Evolutionary conservation across 2,329 filamentous ascomycete genomes (phyloP).

Genomic region (Penicillium expansum): DNA sequence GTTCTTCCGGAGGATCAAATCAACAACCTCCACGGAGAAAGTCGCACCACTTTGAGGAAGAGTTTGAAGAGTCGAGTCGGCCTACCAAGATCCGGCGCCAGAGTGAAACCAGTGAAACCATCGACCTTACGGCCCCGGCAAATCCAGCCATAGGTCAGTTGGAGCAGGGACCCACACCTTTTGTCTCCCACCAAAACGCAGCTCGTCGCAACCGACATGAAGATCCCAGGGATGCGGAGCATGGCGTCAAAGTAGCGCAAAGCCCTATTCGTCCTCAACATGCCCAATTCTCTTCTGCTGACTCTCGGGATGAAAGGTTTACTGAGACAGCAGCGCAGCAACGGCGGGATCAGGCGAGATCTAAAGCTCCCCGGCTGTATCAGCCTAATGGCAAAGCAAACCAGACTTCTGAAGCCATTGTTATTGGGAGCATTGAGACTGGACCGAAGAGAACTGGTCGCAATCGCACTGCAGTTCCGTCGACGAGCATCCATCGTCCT

Average conservation of each 20-base stretch:
- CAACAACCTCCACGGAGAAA: not conserved
- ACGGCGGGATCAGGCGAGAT: constrained; percentile 17
- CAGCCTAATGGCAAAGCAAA: not conserved
- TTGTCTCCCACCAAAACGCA: not conserved
- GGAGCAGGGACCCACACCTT: not conserved
- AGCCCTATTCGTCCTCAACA: not conserved
- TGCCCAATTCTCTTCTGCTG: constrained; percentile 5
- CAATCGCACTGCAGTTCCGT: not conserved
- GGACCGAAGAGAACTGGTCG: not conserved
- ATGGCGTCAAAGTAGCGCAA: constrained; percentile 9
- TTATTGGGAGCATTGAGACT: not conserved
- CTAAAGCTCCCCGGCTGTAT: not conserved
- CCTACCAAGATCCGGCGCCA: constrained; percentile 33
- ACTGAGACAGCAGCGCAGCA: constrained; percentile 25
- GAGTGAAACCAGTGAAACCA: constrained; percentile 7
- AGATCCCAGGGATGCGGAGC: constrained; percentile 26
- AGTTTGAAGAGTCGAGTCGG: constrained; percentile 20
- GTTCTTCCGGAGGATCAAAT: constrained; percentile 23
- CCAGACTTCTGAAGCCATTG: not conserved
- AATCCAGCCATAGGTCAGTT: not conserved
- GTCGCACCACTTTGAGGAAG: constrained; percentile 10
- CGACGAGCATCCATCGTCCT: constrained; percentile 3
- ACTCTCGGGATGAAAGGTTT: constrained; percentile 24
- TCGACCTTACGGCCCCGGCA: constrained; percentile 1
- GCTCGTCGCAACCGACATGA: constrained; percentile 1